phyloP scores from a whole-genome alignment of 2,329 filamentous ascomycete species.

The Dactylellina drechsleri region DNA sequence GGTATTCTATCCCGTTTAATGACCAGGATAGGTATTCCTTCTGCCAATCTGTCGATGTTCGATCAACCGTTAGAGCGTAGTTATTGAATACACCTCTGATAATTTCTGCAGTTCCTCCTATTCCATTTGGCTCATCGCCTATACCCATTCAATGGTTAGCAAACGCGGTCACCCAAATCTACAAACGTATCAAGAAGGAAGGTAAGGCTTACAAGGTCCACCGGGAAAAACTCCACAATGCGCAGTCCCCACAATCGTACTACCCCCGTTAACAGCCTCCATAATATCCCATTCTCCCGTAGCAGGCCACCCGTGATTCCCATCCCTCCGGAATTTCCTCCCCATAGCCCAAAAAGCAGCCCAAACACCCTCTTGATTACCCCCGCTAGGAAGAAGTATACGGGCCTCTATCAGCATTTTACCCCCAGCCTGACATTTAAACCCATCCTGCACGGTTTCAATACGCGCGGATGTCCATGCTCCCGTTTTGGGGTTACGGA shows the following conservation, averaged over 20 bases:
- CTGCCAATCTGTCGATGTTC: constrained; percentile 57
- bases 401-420: constrained; percentile 62
- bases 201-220: constrained; percentile 61
- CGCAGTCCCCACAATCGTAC: constrained; percentile 61
- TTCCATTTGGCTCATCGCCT: constrained; percentile 34
- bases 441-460: constrained; percentile 56
- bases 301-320: constrained; percentile 63
- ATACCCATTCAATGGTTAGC: constrained; percentile 16
- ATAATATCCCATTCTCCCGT: constrained; percentile 65
- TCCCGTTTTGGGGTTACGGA: constrained; percentile 56
- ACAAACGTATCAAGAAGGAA: constrained; percentile 55
- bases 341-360: constrained; percentile 66
- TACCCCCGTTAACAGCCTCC: constrained; percentile 63
- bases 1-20: constrained; percentile 60
- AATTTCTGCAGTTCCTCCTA: constrained; percentile 10
- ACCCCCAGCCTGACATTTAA: constrained; percentile 60
- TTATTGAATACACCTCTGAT: constrained; percentile 60
- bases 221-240: constrained; percentile 63
- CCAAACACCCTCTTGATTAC: constrained; percentile 60
- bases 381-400: constrained; percentile 60
- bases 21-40: constrained; percentile 62
- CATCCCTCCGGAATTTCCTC: constrained; percentile 61
- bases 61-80: constrained; percentile 61
- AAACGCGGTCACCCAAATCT: no score
- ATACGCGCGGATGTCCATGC: constrained; percentile 29